These are phyloP conservation scores for Prunus persica DNA, from an alignment of 306 rosid genomes.

Conservation along the genomic window Prunus_persica_NCBIv2 NC_034012.1:2384001-2384500, in stretches of 20 bases:
- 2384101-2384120: background rate
- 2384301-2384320: background rate
- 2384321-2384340: background rate
- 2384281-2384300: background rate
- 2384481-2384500: background rate
- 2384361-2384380: constrained; percentile 68
- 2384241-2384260: background rate
- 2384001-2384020: too few relatives aligned
- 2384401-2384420: constrained; percentile 85
- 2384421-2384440: constrained; percentile 70
- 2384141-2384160: background rate
- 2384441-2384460: constrained; percentile 61
- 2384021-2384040: too few relatives aligned
- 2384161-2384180: background rate
- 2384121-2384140: background rate
- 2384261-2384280: background rate
- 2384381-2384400: constrained; percentile 81
- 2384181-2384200: background rate
- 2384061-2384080: background rate
- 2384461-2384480: background rate
- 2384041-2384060: too few relatives aligned
- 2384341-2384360: constrained; percentile 59
- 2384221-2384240: background rate
- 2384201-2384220: background rate
- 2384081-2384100: background rate